Evolutionary conservation across 169 alveolate species (phyloP), one percentile per base, ranked within the genome.

Genomic region (Cryptosporidium xiaoi): DNA sequence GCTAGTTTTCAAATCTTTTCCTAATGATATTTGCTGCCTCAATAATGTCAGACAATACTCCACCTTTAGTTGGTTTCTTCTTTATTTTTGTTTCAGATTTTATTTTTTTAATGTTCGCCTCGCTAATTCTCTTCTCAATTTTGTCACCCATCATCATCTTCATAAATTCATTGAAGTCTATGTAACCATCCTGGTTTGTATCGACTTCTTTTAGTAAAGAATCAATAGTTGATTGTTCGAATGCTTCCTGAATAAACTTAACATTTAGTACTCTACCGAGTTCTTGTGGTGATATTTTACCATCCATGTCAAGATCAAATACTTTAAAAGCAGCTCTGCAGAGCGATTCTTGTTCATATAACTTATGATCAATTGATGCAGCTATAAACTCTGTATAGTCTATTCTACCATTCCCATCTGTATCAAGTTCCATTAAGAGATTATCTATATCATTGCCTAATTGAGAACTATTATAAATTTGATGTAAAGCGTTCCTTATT

Each of bases 301-400:
- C 99, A 92, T 93, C 94, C 83, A 94, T 95, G 71, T 96, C 98
- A 64, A 94, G 64, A 90, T 97, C 99, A 82, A 97, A 96, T 31
- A 94, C 96, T 46, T 93, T 93, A 89, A 97, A 97, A 51, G 98
- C 98, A 60, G 93, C 94, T 92, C 93, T 91, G 71, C 97, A 93
- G 48, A 95, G 91, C 33, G 94, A 95, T 87, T 92, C 94, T 83
- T 94, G 96, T 55, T 91, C 92, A 82, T 95, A 92, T 8, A 92
- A 82, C 65, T 93, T 82, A 84, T 94, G 95, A 85, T 97, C 98
- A 40, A 95, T 84, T 44, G 97, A 91, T n/a, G 99, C 99, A 6
- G 98, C 98, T 55, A 97, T 71, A 90, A 97, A 97, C 90, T 97
- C 99, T 13, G 98, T 96, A 91, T 97, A 97, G 69, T 96, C 99